phyloP scores from a whole-genome alignment of 768 basidiomycete genomes.

The Mycena epipterygia region DNA sequence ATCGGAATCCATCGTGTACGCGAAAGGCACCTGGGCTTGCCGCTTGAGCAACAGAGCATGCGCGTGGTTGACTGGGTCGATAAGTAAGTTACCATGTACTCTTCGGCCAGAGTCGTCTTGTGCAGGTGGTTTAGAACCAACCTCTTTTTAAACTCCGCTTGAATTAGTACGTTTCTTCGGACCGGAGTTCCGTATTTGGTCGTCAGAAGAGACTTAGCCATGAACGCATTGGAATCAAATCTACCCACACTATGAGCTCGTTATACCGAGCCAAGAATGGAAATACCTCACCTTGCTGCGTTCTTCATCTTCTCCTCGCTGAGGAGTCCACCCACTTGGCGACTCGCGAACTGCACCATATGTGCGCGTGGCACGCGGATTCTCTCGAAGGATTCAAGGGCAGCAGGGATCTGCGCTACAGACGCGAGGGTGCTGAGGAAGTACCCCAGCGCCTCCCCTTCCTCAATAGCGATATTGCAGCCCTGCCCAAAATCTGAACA shows the following conservation, averaged over 20 bases:
- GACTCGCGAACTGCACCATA: slow-evolving; percentile 31
- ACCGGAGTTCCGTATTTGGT: no score
- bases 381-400: slow-evolving; percentile 17
- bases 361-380: slow-evolving; percentile 30
- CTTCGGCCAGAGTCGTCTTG: no score
- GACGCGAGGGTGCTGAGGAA: slow-evolving; percentile 39
- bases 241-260: not conserved
- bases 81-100: no score
- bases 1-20: no score
- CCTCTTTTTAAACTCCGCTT: no score
- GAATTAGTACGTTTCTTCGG: no score
- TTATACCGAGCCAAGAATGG: not conserved
- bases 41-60: no score
- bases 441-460: slow-evolving; percentile 49
- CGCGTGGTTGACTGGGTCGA: no score
- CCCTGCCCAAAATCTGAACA: slow-evolving; percentile 42
- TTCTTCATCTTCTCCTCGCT: slow-evolving; percentile 23
- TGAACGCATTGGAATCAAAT: slow-evolving; percentile 18
- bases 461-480: slow-evolving; percentile 51
- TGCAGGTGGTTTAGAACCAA: no score
- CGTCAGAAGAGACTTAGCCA: no score
- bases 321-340: slow-evolving; percentile 23
- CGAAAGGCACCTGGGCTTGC: no score
- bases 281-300: slow-evolving; percentile 17
- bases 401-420: slow-evolving; percentile 10